Percentiles rank a stretch among this genome's conserved stretches.
phyloP scores from a whole-genome alignment of 2,329 filamentous ascomycete genomes.

The Thyridium curvatum region DNA sequence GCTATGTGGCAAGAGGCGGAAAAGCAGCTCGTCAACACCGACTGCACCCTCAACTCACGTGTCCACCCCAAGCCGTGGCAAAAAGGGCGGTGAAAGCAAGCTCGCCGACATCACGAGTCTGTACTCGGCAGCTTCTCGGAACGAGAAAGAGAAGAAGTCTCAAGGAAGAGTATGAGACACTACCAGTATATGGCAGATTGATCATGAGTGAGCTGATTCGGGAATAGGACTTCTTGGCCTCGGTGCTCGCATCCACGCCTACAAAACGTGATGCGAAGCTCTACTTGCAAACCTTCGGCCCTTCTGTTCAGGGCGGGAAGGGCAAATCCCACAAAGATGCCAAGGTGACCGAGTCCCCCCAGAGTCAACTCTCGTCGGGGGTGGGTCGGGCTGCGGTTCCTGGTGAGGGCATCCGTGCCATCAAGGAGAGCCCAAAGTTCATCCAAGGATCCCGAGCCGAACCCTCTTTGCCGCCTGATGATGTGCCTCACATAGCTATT shows the following conservation, averaged over 20 bases:
- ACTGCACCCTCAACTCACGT: constrained; percentile 4
- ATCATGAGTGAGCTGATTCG: constrained; percentile 3
- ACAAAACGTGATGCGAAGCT: constrained; percentile 90
- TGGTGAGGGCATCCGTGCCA: constrained; percentile 18
- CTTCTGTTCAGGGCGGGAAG: constrained; percentile 20
- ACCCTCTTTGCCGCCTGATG: constrained; percentile 23
- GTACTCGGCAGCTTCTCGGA: constrained; percentile 33
- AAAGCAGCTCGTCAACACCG: neutral
- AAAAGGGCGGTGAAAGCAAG: constrained; percentile 1
- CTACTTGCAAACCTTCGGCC: constrained; percentile 81
- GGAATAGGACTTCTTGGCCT: constrained; percentile 72
- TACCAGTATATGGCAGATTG: too few species aligned
- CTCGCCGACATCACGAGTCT: constrained; percentile 5
- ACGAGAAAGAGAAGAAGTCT: constrained; percentile 39
- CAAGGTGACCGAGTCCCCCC: constrained; percentile 21
- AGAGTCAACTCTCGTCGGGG: constrained; percentile 8
- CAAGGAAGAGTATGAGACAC: constrained; percentile 45
- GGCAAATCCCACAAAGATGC: constrained; percentile 18
- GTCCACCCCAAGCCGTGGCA: constrained; percentile 16
- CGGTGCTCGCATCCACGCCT: constrained; percentile 79
- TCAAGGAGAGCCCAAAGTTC: constrained; percentile 25
- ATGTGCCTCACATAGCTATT: constrained; percentile 66
- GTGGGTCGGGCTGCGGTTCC: neutral
- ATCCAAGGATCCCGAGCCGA: constrained; percentile 21
- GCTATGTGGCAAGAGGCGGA: too few species aligned